These are phyloP conservation scores for Blumeria graminis DNA, from an alignment of 2,329 filamentous ascomycete genomes.

Conservation along the genomic window DNA sequence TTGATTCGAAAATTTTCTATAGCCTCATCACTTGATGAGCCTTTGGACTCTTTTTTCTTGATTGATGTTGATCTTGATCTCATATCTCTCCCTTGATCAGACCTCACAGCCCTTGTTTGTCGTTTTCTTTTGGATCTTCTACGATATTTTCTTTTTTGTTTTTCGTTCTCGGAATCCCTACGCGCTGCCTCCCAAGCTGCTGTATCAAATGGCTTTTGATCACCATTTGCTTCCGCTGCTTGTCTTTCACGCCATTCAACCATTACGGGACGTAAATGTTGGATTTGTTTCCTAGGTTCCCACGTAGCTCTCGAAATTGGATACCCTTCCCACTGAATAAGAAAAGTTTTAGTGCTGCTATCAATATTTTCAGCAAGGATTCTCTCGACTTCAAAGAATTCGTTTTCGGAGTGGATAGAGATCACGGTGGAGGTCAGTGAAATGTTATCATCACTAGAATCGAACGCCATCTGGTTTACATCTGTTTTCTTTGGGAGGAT, in stretches of 20 bases:
- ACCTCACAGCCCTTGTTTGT: slow-evolving; percentile 3
- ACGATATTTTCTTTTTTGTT: neutral
- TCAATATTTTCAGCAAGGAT: slow-evolving; percentile 24
- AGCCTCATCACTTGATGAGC: slow-evolving; percentile 7
- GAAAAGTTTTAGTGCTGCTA: slow-evolving; percentile 21
- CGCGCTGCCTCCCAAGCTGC: neutral
- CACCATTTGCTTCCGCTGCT: neutral
- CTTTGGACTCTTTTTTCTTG: slow-evolving; percentile 8
- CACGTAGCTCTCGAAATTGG: slow-evolving; percentile 29
- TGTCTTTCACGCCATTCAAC: slow-evolving; percentile 1
- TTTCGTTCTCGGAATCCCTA: slow-evolving; percentile 1
- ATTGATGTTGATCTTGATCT: neutral
- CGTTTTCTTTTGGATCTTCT: slow-evolving; percentile 9
- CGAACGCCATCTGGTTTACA: slow-evolving; percentile 9
- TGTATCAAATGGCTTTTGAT: neutral
- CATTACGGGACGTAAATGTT: slow-evolving; percentile 17
- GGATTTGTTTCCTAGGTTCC: slow-evolving; percentile 19
- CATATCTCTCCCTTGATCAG: neutral
- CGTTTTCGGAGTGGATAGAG: slow-evolving; percentile 4
- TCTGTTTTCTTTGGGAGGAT: neutral
- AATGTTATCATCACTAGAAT: slow-evolving; percentile 24
- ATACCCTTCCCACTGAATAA: slow-evolving; percentile 42
- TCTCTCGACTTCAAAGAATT: slow-evolving; percentile 17
- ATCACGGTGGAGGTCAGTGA: slow-evolving; percentile 27
- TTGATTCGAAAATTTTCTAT: neutral